phyloP scores from a whole-genome alignment of 2,329 filamentous ascomycete genomes.

The Alternaria brassicae region DNA sequence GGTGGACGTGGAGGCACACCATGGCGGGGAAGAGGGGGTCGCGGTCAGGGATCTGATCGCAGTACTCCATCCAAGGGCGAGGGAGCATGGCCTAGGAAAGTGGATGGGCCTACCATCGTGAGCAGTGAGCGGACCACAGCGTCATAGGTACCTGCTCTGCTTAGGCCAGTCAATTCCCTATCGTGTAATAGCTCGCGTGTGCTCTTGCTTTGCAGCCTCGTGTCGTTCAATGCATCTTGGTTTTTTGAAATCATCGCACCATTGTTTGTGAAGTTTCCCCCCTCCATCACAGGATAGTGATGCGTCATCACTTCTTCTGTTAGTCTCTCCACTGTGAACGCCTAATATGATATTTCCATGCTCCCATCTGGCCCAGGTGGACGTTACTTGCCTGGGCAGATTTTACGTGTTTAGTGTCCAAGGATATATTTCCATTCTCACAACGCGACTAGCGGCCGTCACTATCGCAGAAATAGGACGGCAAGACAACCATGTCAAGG shows the following conservation, averaged over 20 bases:
- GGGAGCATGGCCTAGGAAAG: conserved; percentile 10
- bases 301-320: neutral
- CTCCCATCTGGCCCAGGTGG: neutral
- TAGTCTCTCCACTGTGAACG: neutral
- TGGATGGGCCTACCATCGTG: conserved; percentile 25
- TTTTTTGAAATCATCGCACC: neutral
- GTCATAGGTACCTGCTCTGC: neutral
- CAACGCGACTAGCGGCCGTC: too few relatives aligned
- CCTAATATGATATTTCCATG: neutral
- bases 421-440: too few relatives aligned
- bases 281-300: neutral
- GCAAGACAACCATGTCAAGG: neutral
- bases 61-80: conserved; percentile 18
- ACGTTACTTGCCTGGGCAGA: too few relatives aligned
- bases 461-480: neutral
- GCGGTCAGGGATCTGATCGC: conserved; percentile 10
- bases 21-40: conserved; percentile 25
- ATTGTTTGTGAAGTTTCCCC: neutral
- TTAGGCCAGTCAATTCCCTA: neutral
- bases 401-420: neutral
- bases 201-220: conserved; percentile 3
- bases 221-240: conserved; percentile 1
- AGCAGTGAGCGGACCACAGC: conserved; percentile 12
- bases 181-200: neutral
- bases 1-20: conserved; percentile 8